These are phyloP conservation scores for Fusarium sp. DNA, from an alignment of 2,329 filamentous ascomycete genomes.

Conservation along the genomic window DNA sequence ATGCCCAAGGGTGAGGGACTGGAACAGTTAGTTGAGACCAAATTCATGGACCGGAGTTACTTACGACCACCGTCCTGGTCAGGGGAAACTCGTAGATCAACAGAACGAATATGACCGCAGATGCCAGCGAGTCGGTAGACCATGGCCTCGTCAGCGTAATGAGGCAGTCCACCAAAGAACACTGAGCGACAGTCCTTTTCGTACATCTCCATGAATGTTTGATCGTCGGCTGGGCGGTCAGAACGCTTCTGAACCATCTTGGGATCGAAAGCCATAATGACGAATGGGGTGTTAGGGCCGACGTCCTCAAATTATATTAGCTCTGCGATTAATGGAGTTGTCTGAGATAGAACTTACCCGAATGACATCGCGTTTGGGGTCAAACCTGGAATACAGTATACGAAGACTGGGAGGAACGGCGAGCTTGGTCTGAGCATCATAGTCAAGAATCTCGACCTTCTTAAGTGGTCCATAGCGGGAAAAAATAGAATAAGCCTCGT, in stretches of 20 bases:
- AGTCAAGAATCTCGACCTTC: slow-evolving; percentile 50
- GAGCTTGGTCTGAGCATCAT: slow-evolving; percentile 46
- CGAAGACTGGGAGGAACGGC: slow-evolving; percentile 53
- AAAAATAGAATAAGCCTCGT: slow-evolving; percentile 58
- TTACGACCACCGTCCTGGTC: slow-evolving; percentile 18
- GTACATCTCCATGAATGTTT: slow-evolving; percentile 44
- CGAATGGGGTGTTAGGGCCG: background rate
- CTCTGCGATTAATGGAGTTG: background rate
- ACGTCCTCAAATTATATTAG: background rate
- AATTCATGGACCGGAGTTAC: background rate
- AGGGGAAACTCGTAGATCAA: slow-evolving; percentile 7
- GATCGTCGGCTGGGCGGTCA: slow-evolving; percentile 2
- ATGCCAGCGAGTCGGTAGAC: slow-evolving; percentile 50
- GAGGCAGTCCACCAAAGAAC: slow-evolving; percentile 58
- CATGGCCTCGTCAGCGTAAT: slow-evolving; percentile 47
- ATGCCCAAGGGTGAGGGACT: slow-evolving; percentile 44
- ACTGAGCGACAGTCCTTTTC: slow-evolving; percentile 58
- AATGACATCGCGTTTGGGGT: slow-evolving; percentile 59
- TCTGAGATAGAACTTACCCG: slow-evolving; percentile 50
- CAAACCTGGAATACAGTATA: slow-evolving; percentile 61
- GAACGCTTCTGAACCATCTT: slow-evolving; percentile 15
- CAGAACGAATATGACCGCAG: slow-evolving; percentile 49
- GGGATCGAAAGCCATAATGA: slow-evolving; percentile 15
- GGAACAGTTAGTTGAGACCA: slow-evolving; percentile 23
- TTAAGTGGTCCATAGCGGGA: slow-evolving; percentile 55